Conservation (phyloP, 805 yeast species). For the Yamadazyma kitorensis region DNA sequence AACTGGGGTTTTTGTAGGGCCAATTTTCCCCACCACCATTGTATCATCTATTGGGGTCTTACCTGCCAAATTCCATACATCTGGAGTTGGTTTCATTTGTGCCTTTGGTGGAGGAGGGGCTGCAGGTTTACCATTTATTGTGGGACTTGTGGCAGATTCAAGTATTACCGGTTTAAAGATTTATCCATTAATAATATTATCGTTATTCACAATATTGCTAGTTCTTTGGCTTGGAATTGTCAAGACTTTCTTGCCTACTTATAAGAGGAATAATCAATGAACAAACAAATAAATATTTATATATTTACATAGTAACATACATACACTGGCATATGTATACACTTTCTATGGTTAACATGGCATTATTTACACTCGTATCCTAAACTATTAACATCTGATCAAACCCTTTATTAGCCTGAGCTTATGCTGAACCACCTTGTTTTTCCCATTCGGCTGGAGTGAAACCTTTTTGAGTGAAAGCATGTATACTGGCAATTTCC, state of each 20-base stretch:
- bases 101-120: conserved; percentile 84
- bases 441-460: conserved; percentile 82
- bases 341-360: too few relatives aligned
- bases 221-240: conserved; percentile 24
- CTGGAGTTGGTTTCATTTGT: conserved; percentile 71
- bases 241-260: conserved; percentile 11
- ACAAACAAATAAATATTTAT: conserved; percentile 1
- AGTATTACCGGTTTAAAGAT: conserved; percentile 29
- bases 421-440: conserved; percentile 31
- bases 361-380: too few relatives aligned
- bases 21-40: conserved; percentile 65
- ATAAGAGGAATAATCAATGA: conserved; percentile 1
- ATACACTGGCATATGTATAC: too few relatives aligned
- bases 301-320: background rate
- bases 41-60: conserved; percentile 59
- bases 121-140: conserved; percentile 66
- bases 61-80: conserved; percentile 58
- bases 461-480: conserved; percentile 88
- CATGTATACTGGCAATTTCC: conserved; percentile 87
- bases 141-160: conserved; percentile 48
- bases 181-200: conserved; percentile 29
- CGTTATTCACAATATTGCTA: conserved; percentile 22
- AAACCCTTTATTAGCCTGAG: background rate
- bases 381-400: too few relatives aligned
- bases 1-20: conserved; percentile 52